Conservation (phyloP, 2,329 filamentous ascomycete genomes). For the Cladosporium phlei region DNA sequence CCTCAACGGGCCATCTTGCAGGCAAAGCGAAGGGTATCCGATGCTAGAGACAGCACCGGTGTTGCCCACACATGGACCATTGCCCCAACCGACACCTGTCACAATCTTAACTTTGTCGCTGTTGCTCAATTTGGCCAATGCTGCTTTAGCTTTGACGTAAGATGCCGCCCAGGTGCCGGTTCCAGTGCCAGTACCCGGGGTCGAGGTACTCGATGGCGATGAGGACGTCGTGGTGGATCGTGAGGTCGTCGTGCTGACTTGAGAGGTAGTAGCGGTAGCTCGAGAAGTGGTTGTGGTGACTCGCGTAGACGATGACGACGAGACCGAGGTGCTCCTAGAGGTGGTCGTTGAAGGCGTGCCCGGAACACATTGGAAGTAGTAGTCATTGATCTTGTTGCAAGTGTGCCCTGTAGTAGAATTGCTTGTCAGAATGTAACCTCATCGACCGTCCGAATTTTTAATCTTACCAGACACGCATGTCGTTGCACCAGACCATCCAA, state of each 20-base stretch:
- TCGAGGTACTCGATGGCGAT: background rate
- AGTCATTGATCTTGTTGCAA: slow-evolving; percentile 31
- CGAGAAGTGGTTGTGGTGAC: background rate
- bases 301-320: too few species aligned
- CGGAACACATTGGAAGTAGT: slow-evolving; percentile 33
- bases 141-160: slow-evolving; percentile 34
- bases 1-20: slow-evolving; percentile 84
- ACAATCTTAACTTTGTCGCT: slow-evolving; percentile 37
- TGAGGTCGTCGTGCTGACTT: background rate
- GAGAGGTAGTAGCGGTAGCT: background rate
- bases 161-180: slow-evolving; percentile 31
- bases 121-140: slow-evolving; percentile 32
- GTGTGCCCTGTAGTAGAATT: slow-evolving; percentile 19
- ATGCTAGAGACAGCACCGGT: slow-evolving; percentile 45
- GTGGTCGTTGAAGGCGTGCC: slow-evolving; percentile 11
- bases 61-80: slow-evolving; percentile 49
- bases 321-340: background rate
- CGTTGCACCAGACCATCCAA: slow-evolving; percentile 33
- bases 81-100: slow-evolving; percentile 24
- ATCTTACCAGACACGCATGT: slow-evolving; percentile 27
- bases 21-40: slow-evolving; percentile 75
- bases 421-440: background rate
- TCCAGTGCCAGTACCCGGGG: background rate
- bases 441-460: background rate
- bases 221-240: background rate